Percentiles rank a stretch among this genome's conserved stretches.
phyloP scores from a whole-genome alignment of 2,329 filamentous ascomycete genomes.

The Tolypocladium album region DNA sequence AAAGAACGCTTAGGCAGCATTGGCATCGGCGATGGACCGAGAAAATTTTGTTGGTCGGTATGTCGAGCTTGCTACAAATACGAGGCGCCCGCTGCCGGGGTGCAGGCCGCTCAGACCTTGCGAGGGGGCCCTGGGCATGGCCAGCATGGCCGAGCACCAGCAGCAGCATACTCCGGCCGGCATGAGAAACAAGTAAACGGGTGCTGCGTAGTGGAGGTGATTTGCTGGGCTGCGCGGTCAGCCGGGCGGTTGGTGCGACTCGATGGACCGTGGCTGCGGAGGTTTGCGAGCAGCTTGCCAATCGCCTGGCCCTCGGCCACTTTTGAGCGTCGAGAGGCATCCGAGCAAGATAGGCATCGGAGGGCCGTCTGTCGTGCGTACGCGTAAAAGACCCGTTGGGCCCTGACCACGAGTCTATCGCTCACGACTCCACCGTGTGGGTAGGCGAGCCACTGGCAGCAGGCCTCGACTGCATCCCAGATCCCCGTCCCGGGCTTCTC shows the following conservation, averaged over 20 bases:
- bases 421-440: neutral
- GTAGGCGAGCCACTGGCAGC: neutral
- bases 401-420: neutral
- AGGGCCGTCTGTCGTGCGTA: neutral
- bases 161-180: neutral
- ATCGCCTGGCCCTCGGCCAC: neutral
- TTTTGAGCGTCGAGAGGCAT: neutral
- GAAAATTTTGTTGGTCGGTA: neutral
- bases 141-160: neutral
- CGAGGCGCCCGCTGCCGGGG: neutral
- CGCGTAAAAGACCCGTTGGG: neutral
- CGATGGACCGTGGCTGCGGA: neutral
- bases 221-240: neutral
- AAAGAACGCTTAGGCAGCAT: neutral
- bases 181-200: neutral
- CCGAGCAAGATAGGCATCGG: neutral
- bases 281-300: neutral
- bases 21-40: neutral
- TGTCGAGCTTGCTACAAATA: neutral
- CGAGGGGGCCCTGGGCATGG: neutral
- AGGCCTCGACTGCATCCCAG: neutral
- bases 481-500: neutral
- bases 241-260: neutral
- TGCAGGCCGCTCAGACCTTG: neutral
- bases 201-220: neutral